These are phyloP conservation scores for Penicillium sp. DNA, from an alignment of 2,329 filamentous ascomycete species.

Conservation along the genomic window DNA sequence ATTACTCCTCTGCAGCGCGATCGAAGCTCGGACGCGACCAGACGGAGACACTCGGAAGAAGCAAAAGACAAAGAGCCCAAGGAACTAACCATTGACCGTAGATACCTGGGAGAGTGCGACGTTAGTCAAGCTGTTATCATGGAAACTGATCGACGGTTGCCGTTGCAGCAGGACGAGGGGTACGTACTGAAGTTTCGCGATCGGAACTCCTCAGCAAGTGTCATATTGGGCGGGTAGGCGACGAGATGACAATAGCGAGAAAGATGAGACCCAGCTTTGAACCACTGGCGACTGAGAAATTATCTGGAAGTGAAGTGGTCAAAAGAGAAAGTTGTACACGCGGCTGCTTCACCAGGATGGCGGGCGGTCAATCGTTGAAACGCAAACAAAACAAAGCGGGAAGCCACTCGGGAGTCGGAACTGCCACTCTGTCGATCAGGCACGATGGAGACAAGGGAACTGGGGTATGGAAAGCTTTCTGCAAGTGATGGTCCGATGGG, in stretches of 20 bases:
- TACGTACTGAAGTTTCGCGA: constrained; percentile 67
- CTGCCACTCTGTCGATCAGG: constrained; percentile 18
- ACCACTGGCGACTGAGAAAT: constrained; percentile 5
- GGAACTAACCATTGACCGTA: constrained; percentile 67
- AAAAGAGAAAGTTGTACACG: constrained; percentile 19
- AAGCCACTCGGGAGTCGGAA: constrained; percentile 3
- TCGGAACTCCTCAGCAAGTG: constrained; percentile 62
- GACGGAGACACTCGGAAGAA: constrained; percentile 2
- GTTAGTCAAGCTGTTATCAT: constrained; percentile 25
- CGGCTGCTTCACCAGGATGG: constrained; percentile 19
- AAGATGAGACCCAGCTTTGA: constrained; percentile 1
- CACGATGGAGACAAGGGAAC: constrained; percentile 4
- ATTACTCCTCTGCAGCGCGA: background rate
- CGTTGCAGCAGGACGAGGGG: constrained; percentile 18
- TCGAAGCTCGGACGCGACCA: background rate
- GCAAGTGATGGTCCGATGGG: background rate
- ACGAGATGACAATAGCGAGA: constrained; percentile 1
- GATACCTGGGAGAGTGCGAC: constrained; percentile 54
- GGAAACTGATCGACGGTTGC: constrained; percentile 17
- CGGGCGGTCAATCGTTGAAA: constrained; percentile 24
- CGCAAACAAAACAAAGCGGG: constrained; percentile 26
- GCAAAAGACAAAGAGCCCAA: background rate
- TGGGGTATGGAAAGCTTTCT: background rate
- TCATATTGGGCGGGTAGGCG: constrained; percentile 48
- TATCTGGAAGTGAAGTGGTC: constrained; percentile 11